Evolutionary conservation across 1,284 basidiomycete genomes (phyloP).

Genomic region (Marasmius tenuissimus): DNA sequence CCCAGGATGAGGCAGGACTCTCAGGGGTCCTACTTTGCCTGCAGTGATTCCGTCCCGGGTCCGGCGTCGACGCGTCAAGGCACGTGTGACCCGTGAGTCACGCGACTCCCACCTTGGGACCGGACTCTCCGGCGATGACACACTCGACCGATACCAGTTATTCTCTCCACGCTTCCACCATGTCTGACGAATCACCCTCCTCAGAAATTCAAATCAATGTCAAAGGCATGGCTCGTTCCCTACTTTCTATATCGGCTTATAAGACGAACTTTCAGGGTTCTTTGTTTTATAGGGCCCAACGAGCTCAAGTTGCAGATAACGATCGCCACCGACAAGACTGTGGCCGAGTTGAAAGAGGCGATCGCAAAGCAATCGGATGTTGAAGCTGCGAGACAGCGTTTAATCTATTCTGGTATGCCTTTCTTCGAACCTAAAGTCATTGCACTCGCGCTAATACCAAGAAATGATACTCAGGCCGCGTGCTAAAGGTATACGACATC

Average conservation of each 20-base stretch:
- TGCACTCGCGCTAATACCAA: background rate
- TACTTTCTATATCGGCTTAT: background rate
- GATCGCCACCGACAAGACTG: conserved; percentile 77
- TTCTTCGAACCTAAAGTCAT: background rate
- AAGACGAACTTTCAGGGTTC: conserved; percentile 3
- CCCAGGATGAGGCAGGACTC: too few relatives aligned
- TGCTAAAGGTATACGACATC: conserved; percentile 56
- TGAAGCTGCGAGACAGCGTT: conserved; percentile 79
- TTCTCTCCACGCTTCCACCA: conserved; percentile 27
- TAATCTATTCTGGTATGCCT: conserved; percentile 84
- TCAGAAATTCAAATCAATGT: conserved; percentile 74
- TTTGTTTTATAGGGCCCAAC: conserved; percentile 63
- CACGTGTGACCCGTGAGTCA: too few relatives aligned
- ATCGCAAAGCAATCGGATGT: conserved; percentile 84
- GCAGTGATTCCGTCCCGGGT: too few relatives aligned
- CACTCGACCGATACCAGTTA: background rate
- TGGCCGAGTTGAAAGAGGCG: conserved; percentile 82
- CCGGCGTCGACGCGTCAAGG: too few relatives aligned
- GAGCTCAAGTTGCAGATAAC: conserved; percentile 88
- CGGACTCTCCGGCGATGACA: too few relatives aligned
- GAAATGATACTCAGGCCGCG: conserved; percentile 50
- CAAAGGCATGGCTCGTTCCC: conserved; percentile 50
- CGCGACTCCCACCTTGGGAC: too few relatives aligned
- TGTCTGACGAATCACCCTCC: conserved; percentile 47
- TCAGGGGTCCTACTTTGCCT: too few relatives aligned